Percentiles rank a stretch among this genome's conserved stretches.
These are phyloP conservation scores for Salvia sclarea DNA, from an alignment of 305 asterid genomes.

Conservation along the genomic window DNA sequence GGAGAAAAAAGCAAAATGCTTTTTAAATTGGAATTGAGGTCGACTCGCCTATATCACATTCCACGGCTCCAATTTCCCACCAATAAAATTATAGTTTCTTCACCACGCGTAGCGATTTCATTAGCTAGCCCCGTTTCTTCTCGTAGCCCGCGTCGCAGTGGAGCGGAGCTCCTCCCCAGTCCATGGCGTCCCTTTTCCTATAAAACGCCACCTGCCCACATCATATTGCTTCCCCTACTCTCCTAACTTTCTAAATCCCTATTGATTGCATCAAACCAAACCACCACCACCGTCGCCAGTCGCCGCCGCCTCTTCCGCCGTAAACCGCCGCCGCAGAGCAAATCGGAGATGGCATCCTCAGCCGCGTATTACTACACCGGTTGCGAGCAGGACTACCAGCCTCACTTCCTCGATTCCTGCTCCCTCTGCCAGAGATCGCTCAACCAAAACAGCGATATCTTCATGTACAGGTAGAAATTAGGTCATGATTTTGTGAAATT, in stretches of 20 bases:
- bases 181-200: conserved; percentile 18
- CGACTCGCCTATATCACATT: conserved; percentile 6
- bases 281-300: neutral
- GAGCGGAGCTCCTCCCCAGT: conserved; percentile 15
- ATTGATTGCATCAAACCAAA: neutral
- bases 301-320: neutral
- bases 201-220: conserved; percentile 36
- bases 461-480: conserved; percentile 81
- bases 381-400: conserved; percentile 48
- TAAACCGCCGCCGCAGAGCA: neutral
- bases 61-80: conserved; percentile 21
- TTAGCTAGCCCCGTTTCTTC: neutral
- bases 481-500: neutral
- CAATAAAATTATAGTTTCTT: conserved; percentile 7
- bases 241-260: conserved; percentile 17
- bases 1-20: conserved; percentile 30
- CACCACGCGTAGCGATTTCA: no score
- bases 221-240: conserved; percentile 27
- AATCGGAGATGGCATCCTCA: conserved; percentile 45
- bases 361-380: conserved; percentile 50
- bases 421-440: conserved; percentile 62
- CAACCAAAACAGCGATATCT: conserved; percentile 75
- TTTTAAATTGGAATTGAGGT: neutral
- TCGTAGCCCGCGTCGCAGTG: conserved; percentile 32
- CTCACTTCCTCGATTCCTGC: conserved; percentile 90